Evolutionary conservation across 371 early-diverging fungal genomes (phyloP).

Genomic region (Mortierella sp.): DNA sequence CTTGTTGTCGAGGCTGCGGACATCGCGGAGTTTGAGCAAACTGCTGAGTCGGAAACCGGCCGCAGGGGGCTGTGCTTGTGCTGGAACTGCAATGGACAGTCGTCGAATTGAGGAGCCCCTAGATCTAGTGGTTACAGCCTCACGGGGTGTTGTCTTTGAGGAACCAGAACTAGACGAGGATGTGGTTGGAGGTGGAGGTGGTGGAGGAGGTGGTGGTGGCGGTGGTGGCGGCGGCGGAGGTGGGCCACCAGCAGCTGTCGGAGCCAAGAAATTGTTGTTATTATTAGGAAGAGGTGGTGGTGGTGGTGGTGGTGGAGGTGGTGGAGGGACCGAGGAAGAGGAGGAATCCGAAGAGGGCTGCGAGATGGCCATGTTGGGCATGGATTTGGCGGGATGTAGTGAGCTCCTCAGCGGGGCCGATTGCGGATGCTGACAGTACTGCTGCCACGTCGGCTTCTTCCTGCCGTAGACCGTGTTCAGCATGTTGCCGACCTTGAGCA

Average conservation of each 20-base stretch:
- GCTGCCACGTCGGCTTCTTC: constrained; percentile 45
- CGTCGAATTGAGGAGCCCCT: not conserved
- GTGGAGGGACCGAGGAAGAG: not conserved
- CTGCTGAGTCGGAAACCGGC: constrained; percentile 52
- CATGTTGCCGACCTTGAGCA: constrained; percentile 52
- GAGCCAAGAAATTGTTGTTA: not conserved
- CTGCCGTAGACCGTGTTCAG: constrained; percentile 47
- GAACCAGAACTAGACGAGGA: not conserved
- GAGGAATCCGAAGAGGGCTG: no score
- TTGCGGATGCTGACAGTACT: constrained; percentile 11
- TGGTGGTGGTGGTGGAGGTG: constrained; percentile 11
- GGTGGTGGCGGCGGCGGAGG: constrained; percentile 8
- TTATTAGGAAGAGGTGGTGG: no score
- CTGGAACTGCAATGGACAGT: not conserved
- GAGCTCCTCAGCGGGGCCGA: not conserved
- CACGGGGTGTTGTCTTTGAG: no score
- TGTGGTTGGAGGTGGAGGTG: constrained; percentile 17
- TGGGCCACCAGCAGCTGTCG: constrained; percentile 1
- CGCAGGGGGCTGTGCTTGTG: constrained; percentile 7
- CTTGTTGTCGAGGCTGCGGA: constrained; percentile 50
- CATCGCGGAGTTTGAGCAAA: constrained; percentile 46
- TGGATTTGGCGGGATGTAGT: constrained; percentile 8
- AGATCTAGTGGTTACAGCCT: not conserved
- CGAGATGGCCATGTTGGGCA: constrained; percentile 10
- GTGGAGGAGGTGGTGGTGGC: constrained; percentile 10